Evolutionary conservation across 495 filamentous ascomycete species (phyloP).

Genomic region (Podospora anserina): DNA sequence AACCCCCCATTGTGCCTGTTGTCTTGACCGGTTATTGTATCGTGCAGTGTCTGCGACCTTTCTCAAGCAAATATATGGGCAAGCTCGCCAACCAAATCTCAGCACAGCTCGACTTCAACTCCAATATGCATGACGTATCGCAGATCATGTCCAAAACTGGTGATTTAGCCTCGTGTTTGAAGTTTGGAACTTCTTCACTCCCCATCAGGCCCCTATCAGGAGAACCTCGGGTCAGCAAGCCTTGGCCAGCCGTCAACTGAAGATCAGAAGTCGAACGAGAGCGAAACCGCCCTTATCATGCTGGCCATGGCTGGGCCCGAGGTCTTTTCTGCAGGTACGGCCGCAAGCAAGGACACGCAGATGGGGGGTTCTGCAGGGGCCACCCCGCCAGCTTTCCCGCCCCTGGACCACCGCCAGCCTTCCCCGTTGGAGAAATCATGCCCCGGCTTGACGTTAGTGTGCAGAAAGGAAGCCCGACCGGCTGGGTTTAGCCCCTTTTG

Average conservation of each 20-base stretch:
- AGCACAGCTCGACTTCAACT: background rate
- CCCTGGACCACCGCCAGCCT: background rate
- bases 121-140: constrained; percentile 4
- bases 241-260: background rate
- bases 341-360: background rate
- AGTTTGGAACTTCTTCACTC: background rate
- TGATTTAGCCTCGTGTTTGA: background rate
- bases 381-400: background rate
- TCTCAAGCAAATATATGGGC: background rate
- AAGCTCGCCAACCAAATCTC: background rate
- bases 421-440: background rate
- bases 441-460: constrained; percentile 7
- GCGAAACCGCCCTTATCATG: background rate
- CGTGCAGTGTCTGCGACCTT: background rate
- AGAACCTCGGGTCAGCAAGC: background rate
- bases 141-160: constrained; percentile 6
- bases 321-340: constrained; percentile 3
- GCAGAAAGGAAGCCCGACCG: constrained; percentile 11
- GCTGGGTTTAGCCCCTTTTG: constrained; percentile 12
- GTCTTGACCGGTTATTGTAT: background rate
- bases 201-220: background rate
- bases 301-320: background rate
- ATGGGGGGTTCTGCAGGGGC: background rate
- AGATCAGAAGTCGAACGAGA: background rate
- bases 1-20: background rate